Conservation (phyloP, 73 alveolate genomes). For the Tetrahymena borealis region DNA sequence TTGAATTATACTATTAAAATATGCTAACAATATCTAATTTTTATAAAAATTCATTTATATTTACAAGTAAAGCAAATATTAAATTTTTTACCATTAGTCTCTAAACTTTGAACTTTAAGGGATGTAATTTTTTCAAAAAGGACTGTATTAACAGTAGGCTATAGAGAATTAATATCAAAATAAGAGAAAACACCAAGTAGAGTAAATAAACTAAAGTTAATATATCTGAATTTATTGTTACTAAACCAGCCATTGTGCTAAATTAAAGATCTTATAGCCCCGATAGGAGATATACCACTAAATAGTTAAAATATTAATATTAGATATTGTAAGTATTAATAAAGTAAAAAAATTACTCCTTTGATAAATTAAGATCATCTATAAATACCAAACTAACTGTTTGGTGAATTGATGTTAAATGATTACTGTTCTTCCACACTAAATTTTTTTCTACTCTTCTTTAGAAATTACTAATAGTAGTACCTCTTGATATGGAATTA, state of each 20-base stretch:
- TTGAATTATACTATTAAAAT: neutral
- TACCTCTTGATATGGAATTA: neutral
- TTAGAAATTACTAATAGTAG: neutral
- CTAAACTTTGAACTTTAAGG: neutral
- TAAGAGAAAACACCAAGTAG: neutral
- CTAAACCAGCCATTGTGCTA: neutral
- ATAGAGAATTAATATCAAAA: neutral
- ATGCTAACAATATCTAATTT: neutral
- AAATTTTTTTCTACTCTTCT: neutral
- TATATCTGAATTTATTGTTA: neutral
- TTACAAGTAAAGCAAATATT: neutral
- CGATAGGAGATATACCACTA: neutral
- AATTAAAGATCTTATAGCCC: neutral
- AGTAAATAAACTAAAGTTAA: neutral
- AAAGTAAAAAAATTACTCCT: neutral
- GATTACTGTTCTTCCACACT: neutral
- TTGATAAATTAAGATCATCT: neutral
- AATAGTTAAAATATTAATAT: neutral
- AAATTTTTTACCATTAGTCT: neutral
- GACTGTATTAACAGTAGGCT: neutral
- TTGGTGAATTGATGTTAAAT: neutral
- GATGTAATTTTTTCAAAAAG: neutral
- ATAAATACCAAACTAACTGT: neutral
- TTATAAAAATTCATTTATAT: neutral
- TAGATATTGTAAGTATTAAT: neutral